These are phyloP conservation scores for Torrubiella hemipterigena DNA, from an alignment of 2,329 filamentous ascomycete species.

Conservation along the genomic window DNA sequence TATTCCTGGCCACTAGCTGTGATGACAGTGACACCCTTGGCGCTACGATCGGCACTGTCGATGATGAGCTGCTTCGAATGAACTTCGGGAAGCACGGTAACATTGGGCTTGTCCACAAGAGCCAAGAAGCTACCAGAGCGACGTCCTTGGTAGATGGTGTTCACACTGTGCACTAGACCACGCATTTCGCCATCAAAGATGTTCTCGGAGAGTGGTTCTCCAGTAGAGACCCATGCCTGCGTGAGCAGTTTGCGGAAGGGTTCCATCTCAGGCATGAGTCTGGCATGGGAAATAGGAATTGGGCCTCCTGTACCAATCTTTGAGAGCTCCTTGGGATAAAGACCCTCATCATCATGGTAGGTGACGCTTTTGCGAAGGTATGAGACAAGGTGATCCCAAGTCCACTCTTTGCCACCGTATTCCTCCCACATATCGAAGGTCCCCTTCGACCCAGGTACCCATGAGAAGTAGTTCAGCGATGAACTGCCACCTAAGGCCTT, in stretches of 20 bases:
- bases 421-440: slow-evolving; percentile 62
- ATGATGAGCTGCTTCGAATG: slow-evolving; percentile 43
- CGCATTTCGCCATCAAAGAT: slow-evolving; percentile 43
- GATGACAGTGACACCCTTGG: slow-evolving; percentile 6
- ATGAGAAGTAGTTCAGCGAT: slow-evolving; percentile 51
- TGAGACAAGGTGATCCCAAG: slow-evolving; percentile 34
- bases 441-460: slow-evolving; percentile 43
- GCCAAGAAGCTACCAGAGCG: slow-evolving; percentile 39
- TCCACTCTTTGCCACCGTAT: slow-evolving; percentile 57
- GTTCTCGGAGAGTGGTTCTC: slow-evolving; percentile 36
- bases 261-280: slow-evolving; percentile 37
- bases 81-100: slow-evolving; percentile 34
- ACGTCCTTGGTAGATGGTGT: slow-evolving; percentile 45
- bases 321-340: slow-evolving; percentile 30
- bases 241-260: slow-evolving; percentile 37
- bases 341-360: slow-evolving; percentile 41
- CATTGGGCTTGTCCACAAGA: slow-evolving; percentile 39
- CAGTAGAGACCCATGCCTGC: slow-evolving; percentile 41
- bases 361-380: slow-evolving; percentile 45
- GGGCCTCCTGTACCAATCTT: slow-evolving; percentile 41
- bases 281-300: slow-evolving; percentile 40
- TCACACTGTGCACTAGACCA: slow-evolving; percentile 39
- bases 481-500: slow-evolving; percentile 47
- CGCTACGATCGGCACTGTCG: slow-evolving; percentile 21
- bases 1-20: neutral